Base-by-base conservation (phyloP, 2,329 filamentous ascomycete species). In the Teratosphaeria nubilosa region DNA sequence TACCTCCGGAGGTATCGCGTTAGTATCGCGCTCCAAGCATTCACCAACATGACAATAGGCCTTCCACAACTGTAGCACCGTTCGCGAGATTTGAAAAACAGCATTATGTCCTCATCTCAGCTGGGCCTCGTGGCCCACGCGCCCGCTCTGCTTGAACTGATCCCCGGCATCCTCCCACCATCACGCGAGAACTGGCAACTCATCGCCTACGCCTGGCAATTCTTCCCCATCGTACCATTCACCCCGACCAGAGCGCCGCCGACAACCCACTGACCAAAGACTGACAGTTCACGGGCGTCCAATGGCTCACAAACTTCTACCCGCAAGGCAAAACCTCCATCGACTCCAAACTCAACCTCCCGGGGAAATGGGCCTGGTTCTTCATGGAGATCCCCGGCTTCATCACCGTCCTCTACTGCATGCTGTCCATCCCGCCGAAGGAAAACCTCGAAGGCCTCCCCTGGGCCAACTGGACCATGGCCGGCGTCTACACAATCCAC, bases 301-400 rank as follows among this genome's bases (percentile, higher is more conserved):
- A 96, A 83, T 95, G 87, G 86, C 59, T 86, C 58, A 76, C 80
- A n/a, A 81, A 83, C 57, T 96, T 84, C 81, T 94, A 96, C 72
- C 89, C 89, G 55, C 90, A 92, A 78, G 94, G 94, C 72, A 97
- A 97, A 75, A 96, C 91, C 2, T 95, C 90, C 3, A 80, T 85
- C 20, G 69, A 79, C 2, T 91, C 87, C 66, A 76, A 76, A 13
- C 78, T 94, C 70, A 99, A 99, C 75, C 74, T 97, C n/a, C 89
- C 91, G 1, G 94, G 94, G 61, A 89, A 88, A 66, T 77, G 90
- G 62, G 91, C 84, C 59, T 99, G 94, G 94, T 80, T 88, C 58
- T 82, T 85, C 2, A 96, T 96, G 90, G 94, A 99, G 73, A 77
- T 82, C 14, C 85, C 88, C 0, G 90, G 90, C 16, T 86, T 91